These are phyloP conservation scores for Craterostigma plantagineum DNA, from an alignment of 257 asterid species.

Conservation along the genomic window DNA sequence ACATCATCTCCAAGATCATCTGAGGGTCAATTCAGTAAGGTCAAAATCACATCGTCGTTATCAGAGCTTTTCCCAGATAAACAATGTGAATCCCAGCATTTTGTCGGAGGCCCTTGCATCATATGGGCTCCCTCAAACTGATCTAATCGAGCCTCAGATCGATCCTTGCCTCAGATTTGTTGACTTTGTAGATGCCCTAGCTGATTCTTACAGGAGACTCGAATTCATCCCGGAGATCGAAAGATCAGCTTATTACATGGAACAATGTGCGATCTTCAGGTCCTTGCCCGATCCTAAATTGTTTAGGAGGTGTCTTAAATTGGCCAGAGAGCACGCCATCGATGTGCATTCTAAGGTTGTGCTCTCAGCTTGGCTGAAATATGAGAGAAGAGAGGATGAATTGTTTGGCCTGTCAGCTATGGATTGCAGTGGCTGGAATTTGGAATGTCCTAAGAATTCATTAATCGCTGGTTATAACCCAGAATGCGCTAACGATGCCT, in stretches of 20 bases:
- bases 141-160: slow-evolving; percentile 68
- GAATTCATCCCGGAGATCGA: slow-evolving; percentile 35
- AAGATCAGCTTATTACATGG: slow-evolving; percentile 42
- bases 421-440: slow-evolving; percentile 67
- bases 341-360: slow-evolving; percentile 90
- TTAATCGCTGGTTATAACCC: slow-evolving; percentile 71
- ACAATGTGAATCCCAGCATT: slow-evolving; percentile 17
- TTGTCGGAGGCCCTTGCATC: slow-evolving; percentile 43
- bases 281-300: slow-evolving; percentile 71
- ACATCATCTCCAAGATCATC: slow-evolving; percentile 61
- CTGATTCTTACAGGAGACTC: slow-evolving; percentile 39
- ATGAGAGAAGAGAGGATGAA: slow-evolving; percentile 82
- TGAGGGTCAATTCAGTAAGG: slow-evolving; percentile 48
- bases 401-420: slow-evolving; percentile 63
- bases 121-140: slow-evolving; percentile 63
- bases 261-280: slow-evolving; percentile 61
- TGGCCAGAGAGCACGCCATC: slow-evolving; percentile 65
- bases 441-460: slow-evolving; percentile 66
- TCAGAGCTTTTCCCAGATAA: slow-evolving; percentile 24
- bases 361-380: slow-evolving; percentile 87
- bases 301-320: slow-evolving; percentile 66
- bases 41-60: slow-evolving; percentile 39
- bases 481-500: slow-evolving; percentile 51
- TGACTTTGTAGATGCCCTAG: slow-evolving; percentile 47
- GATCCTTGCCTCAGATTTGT: slow-evolving; percentile 59